Evolutionary conservation across 768 basidiomycete species (phyloP), one percentile per base, ranked within the genome.

Genomic region (Suillus tomentosus): DNA sequence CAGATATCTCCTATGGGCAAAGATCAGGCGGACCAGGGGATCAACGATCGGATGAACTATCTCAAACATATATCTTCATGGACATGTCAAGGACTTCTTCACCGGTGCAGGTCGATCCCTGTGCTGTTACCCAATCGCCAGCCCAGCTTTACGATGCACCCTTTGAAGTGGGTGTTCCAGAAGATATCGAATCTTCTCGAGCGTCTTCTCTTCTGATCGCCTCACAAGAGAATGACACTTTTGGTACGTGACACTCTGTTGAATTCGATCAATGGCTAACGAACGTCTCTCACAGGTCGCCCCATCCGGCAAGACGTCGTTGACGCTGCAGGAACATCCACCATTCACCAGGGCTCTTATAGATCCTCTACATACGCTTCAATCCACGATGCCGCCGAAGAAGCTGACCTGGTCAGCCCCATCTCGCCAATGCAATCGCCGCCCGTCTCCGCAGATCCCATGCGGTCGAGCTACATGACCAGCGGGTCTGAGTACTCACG

Each of bases 381-480:
- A 17, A 68, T 75, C 45, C 42, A 70, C 13, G 68, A 66, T 11
- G 67, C 60, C 17, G 39, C 43, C 3, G 67, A 62, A 11, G 63
- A 66, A 14, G 13, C 14, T 27, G 58, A 65, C 9, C 48, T 64
- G 58, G 22, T 45, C 65, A 64, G 54, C 31, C 70, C 71, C 5
- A 62, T 71, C 65, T 62, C 67, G 19, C 69, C 61, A 48, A 65
- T 73, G 15, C 64, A 64, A 60, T 67, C 50, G 63, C 67, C 11
- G 65, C 70, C 37, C 70, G 50, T 67, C 31, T 74, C 79, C 7
- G 65, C 79, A 6, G 73, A 77, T 40, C 72, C 39, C 58, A 66
- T 79, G 5, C 81, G 83, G 14, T 79, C 81, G 64, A 92, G 90
- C 72, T 87, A 83, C 71, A 77, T 86, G 80, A 92, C 90, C 10